phyloP scores from a whole-genome alignment of 768 basidiomycete genomes.

The Baorangia bicolor region DNA sequence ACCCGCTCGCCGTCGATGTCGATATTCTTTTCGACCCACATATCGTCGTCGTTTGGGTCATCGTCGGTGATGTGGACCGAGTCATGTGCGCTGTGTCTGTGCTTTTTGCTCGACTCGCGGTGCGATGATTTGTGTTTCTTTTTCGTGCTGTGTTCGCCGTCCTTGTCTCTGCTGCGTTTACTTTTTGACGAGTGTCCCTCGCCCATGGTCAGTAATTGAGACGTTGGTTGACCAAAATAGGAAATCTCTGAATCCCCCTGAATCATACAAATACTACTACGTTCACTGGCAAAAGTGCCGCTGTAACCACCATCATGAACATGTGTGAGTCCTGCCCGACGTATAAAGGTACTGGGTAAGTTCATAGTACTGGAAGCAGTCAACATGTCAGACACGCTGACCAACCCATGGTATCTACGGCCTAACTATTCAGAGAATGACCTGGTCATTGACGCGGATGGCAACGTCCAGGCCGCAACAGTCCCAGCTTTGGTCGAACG shows the following conservation, averaged over 20 bases:
- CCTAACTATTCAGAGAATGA: background rate
- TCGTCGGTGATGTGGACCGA: slow-evolving; percentile 57
- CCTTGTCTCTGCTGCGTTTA: slow-evolving; percentile 36
- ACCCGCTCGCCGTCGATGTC: slow-evolving; percentile 76
- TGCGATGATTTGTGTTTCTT: slow-evolving; percentile 54
- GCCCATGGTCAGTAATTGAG: slow-evolving; percentile 20
- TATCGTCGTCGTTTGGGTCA: slow-evolving; percentile 67
- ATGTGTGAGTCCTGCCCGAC: background rate
- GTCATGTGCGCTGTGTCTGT: slow-evolving; percentile 34
- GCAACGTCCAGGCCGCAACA: background rate
- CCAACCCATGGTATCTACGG: background rate
- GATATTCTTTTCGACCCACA: slow-evolving; percentile 90
- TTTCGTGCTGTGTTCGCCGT: slow-evolving; percentile 48
- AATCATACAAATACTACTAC: background rate
- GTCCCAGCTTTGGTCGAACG: background rate
- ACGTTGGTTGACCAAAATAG: background rate
- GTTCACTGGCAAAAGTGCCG: too few species aligned
- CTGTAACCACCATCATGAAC: background rate
- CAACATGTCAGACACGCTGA: background rate
- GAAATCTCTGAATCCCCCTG: background rate
- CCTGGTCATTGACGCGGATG: background rate
- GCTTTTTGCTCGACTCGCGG: slow-evolving; percentile 36
- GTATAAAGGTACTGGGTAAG: background rate
- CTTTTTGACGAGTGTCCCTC: slow-evolving; percentile 22
- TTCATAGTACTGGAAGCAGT: background rate